These are phyloP conservation scores for Alloascoidea hylecoeti DNA, from an alignment of 805 yeast genomes.

Conservation along the genomic window DNA sequence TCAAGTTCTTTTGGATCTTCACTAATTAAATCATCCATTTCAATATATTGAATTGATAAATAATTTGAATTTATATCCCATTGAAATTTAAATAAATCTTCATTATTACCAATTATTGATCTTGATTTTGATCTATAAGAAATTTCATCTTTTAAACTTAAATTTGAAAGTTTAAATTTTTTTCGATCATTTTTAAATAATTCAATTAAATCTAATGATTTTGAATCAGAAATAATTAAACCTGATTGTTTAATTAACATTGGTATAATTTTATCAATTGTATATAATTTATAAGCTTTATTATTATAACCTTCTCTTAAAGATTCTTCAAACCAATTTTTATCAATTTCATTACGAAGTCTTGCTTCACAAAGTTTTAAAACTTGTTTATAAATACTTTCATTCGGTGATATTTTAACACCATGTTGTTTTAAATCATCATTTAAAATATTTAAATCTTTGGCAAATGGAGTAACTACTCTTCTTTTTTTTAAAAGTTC, in stretches of 20 bases:
- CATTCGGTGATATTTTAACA: slow-evolving; percentile 35
- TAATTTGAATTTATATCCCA: slow-evolving; percentile 37
- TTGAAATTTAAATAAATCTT: slow-evolving; percentile 82
- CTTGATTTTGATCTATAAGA: slow-evolving; percentile 82
- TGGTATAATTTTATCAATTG: slow-evolving; percentile 86
- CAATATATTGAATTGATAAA: slow-evolving; percentile 69
- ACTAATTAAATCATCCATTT: slow-evolving; percentile 78
- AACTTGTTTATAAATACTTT: slow-evolving; percentile 52
- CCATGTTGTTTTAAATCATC: slow-evolving; percentile 75
- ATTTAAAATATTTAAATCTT: slow-evolving; percentile 69
- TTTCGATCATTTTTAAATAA: slow-evolving; percentile 75
- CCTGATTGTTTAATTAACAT: slow-evolving; percentile 78
- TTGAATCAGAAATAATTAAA: slow-evolving; percentile 61
- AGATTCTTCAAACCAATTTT: slow-evolving; percentile 90
- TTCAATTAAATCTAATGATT: slow-evolving; percentile 65
- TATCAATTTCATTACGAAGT: slow-evolving; percentile 84
- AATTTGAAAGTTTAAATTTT: slow-evolving; percentile 32
- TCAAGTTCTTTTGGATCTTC: slow-evolving; percentile 55
- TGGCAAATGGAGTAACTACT: slow-evolving; percentile 63
- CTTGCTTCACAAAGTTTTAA: slow-evolving; percentile 57
- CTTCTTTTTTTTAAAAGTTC: slow-evolving; percentile 34
- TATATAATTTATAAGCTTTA: slow-evolving; percentile 83
- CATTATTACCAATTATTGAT: slow-evolving; percentile 64
- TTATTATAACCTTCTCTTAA: slow-evolving; percentile 91
- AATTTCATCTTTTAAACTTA: slow-evolving; percentile 80